These are phyloP conservation scores for Carex scoparia DNA, from an alignment of 176 grass and related monocot genomes.

Conservation along the genomic window DNA sequence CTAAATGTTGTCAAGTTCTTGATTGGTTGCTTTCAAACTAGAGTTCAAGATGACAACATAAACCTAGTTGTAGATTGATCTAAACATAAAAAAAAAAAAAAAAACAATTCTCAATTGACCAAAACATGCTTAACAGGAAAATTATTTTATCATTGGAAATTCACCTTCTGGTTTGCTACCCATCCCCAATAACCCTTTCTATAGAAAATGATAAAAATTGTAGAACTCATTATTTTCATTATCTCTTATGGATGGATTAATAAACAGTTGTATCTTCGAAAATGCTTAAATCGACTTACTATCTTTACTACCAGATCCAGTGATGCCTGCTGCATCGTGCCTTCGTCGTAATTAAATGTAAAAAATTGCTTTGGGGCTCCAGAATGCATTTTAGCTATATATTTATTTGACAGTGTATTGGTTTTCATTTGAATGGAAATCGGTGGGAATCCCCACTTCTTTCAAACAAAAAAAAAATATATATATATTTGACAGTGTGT, in stretches of 20 bases:
- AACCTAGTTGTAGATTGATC: not conserved
- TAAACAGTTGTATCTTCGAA: not conserved
- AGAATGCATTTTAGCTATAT: constrained; percentile 4
- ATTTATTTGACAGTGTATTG: not conserved
- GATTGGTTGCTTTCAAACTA: not conserved
- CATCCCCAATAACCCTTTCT: not conserved
- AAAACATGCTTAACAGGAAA: not conserved
- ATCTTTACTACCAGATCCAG: constrained; percentile 19
- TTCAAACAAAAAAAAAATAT: not conserved
- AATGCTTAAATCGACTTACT: not conserved
- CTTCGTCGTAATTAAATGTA: constrained; percentile 15
- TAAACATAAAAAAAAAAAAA: not conserved
- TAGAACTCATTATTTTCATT: not conserved
- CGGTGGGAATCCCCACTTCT: too few species aligned
- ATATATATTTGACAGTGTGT: not conserved
- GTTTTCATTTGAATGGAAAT: too few species aligned
- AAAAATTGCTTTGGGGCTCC: not conserved
- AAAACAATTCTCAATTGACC: not conserved
- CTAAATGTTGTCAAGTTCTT: not conserved
- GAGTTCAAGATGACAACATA: not conserved
- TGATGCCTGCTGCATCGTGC: constrained; percentile 7
- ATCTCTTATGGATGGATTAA: not conserved
- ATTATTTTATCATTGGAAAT: not conserved
- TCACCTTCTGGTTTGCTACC: not conserved
- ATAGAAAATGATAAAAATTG: not conserved